A percentile compares a stretch with the other conserved stretches of the same genome.
Evolutionary conservation across 2,329 filamentous ascomycete genomes (phyloP).

Genomic region (Sarocladiaceae sp.): DNA sequence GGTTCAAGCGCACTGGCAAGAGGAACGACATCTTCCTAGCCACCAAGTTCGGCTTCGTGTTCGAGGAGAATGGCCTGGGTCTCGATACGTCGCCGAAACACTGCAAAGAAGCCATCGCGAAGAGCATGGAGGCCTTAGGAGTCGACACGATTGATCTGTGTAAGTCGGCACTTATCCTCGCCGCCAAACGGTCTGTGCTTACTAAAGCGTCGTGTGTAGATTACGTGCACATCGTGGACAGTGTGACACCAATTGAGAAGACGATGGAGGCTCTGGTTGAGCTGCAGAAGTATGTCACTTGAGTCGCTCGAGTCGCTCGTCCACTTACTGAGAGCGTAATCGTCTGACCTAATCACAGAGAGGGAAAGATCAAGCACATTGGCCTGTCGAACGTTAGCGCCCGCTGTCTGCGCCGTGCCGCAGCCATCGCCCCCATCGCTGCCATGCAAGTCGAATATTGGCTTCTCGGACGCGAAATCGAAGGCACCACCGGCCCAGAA

Average conservation of each 20-base stretch:
- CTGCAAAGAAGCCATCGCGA: slow-evolving; percentile 17
- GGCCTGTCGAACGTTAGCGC: slow-evolving; percentile 45
- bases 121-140: slow-evolving; percentile 38
- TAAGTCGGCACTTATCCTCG: slow-evolving; percentile 37
- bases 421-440: slow-evolving; percentile 42
- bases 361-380: slow-evolving; percentile 51
- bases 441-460: slow-evolving; percentile 52
- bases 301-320: neutral
- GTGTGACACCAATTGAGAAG: slow-evolving; percentile 36
- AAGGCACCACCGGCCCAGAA: slow-evolving; percentile 29
- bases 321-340: neutral
- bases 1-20: slow-evolving; percentile 40
- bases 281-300: slow-evolving; percentile 26
- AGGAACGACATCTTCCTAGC: slow-evolving; percentile 42
- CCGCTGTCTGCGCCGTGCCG: slow-evolving; percentile 44
- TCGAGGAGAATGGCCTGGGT: neutral
- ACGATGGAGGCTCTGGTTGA: slow-evolving; percentile 43
- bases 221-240: slow-evolving; percentile 9
- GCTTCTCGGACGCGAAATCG: slow-evolving; percentile 52
- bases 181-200: slow-evolving; percentile 14
- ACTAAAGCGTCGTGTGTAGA: neutral
- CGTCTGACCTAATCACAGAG: slow-evolving; percentile 19
- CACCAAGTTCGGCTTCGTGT: slow-evolving; percentile 22
- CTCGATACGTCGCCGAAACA: slow-evolving; percentile 19
- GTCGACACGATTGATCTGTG: slow-evolving; percentile 48